Base-by-base conservation (phyloP, 2,329 filamentous ascomycete species). In the Mycogone perniciosa region DNA sequence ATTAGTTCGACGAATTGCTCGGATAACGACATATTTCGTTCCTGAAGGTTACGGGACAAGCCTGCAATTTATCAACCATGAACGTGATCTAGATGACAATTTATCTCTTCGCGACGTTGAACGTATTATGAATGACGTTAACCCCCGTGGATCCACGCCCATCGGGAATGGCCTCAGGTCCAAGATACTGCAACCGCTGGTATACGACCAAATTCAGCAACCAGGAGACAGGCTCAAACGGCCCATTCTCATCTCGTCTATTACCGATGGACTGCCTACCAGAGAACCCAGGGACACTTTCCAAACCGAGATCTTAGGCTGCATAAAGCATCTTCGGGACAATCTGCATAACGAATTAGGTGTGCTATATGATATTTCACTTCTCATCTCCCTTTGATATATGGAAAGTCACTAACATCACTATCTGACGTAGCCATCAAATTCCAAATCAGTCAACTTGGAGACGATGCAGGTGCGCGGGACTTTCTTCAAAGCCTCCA, bases 401-500 rank as follows among this genome's bases (percentile, higher is more conserved):
- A 0, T 2, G 13, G 2, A 20, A 8, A 9, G 4, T 7, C 3
- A 34, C 7, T 10, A 5, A 4, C 11, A 2, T 44, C 46, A 27
- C 46, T 13, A 4, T 4, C 11, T 0, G 6, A 20, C 5, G 26
- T 7, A 53, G 51, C 38, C 7, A 27, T 53, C 26, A 43, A 38
- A 5, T 53, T 53, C 27, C 51, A 53, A 31, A 35, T 53, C 6
- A 44, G 46, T 4, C 51, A 53, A 13, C 43, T 53, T 29, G 51
- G 51, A 2, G 45, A 53, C 13, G 47, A 49, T 9, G 11, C n/a
- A 1, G 30, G 20, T 6, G 46, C 46, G 9, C 27, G 33, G 8
- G 5, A 9, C 6, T 53, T 46, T 26, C 43, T 53, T 1, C 11
- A 43, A 7, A 6, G 44, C 8, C 51, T 53, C 6, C 10, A 20